phyloP scores from a whole-genome alignment of 148 eudicot genomes.

The Rhododendron kiyosumense region DNA sequence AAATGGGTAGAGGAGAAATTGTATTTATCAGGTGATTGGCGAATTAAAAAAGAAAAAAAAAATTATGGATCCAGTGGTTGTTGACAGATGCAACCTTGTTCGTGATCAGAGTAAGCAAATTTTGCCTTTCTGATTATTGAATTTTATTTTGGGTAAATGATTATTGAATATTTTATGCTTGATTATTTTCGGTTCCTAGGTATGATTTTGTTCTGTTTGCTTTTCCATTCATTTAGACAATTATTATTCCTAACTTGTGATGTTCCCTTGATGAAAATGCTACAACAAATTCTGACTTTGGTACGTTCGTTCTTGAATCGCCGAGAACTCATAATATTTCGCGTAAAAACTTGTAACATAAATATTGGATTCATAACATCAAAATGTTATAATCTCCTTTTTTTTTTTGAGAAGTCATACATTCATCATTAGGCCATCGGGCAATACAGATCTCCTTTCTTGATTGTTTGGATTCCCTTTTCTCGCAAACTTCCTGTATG shows the following conservation, averaged over 20 bases:
- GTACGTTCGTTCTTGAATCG: background rate
- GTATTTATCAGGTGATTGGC: conserved; percentile 24
- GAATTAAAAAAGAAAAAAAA: conserved; percentile 10
- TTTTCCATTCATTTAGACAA: background rate
- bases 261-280: background rate
- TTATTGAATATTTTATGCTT: background rate
- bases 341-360: background rate
- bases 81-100: conserved; percentile 15
- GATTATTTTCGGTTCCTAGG: background rate
- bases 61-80: conserved; percentile 10
- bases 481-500: background rate
- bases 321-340: background rate
- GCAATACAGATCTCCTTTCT: background rate
- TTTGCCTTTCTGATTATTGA: background rate
- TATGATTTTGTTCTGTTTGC: background rate
- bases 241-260: background rate
- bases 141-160: background rate
- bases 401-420: too few species aligned
- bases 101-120: conserved; percentile 14
- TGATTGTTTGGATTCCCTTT: too few species aligned
- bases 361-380: background rate
- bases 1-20: background rate
- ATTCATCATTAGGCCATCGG: too few species aligned
- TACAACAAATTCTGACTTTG: background rate
- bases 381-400: background rate